phyloP scores from a whole-genome alignment of 2,329 filamentous ascomycete species.

The Alternaria gansuensis region DNA sequence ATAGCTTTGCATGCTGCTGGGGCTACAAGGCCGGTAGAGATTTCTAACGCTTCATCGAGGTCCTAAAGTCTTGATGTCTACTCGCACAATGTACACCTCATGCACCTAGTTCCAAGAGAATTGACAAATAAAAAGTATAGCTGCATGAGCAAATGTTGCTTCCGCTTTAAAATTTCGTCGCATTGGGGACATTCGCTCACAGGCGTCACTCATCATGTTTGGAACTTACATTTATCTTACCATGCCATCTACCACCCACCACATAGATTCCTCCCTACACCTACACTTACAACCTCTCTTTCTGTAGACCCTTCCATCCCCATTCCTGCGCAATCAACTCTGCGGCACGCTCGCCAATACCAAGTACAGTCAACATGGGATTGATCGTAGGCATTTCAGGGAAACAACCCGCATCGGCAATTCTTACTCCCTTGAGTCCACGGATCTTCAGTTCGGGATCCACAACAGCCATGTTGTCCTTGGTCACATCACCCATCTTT shows the following conservation, averaged over 20 bases:
- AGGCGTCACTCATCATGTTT: slow-evolving; percentile 1
- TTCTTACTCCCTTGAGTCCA: slow-evolving; percentile 76
- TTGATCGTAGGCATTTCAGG: slow-evolving; percentile 87
- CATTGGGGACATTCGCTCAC: slow-evolving; percentile 1
- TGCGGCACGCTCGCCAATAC: slow-evolving; percentile 82
- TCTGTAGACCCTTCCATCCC: slow-evolving; percentile 68
- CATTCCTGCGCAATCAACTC: slow-evolving; percentile 82
- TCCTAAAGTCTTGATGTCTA: too few species aligned
- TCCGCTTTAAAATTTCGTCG: not conserved
- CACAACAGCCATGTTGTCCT: slow-evolving; percentile 80
- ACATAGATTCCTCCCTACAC: not conserved
- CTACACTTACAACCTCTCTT: slow-evolving; percentile 59
- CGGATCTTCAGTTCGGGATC: slow-evolving; percentile 75
- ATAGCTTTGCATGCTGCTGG: too few species aligned
- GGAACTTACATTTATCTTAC: slow-evolving; percentile 1
- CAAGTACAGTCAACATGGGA: slow-evolving; percentile 88
- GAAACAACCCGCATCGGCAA: slow-evolving; percentile 88
- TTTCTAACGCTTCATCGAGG: too few species aligned
- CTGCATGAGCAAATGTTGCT: too few species aligned
- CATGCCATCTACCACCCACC: not conserved
- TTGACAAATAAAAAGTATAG: too few species aligned
- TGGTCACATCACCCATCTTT: slow-evolving; percentile 80
- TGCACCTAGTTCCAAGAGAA: too few species aligned
- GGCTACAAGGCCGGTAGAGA: too few species aligned
- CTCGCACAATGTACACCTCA: too few species aligned